These are phyloP conservation scores for Chlamydomonas sp. DNA, from an alignment of 139 green algal species.

Conservation along the genomic window DNA sequence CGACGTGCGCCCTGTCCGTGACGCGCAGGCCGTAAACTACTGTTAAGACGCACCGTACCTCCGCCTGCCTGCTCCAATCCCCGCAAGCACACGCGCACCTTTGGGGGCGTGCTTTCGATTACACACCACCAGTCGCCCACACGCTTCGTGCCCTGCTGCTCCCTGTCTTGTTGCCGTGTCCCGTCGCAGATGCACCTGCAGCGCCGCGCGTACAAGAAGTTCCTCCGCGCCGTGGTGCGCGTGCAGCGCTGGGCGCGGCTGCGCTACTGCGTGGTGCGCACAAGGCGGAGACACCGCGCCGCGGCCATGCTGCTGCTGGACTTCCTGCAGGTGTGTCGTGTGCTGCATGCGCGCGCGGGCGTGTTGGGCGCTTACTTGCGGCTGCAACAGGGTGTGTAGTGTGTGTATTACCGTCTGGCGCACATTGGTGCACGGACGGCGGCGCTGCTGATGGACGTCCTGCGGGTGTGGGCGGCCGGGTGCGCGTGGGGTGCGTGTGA, in stretches of 20 bases:
- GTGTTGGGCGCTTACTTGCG: no score
- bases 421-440: neutral
- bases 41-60: no score
- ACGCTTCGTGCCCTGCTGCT: neutral
- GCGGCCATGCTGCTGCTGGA: constrained; percentile 15
- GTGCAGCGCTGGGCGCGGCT: constrained; percentile 8
- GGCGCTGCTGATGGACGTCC: neutral
- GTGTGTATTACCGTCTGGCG: neutral
- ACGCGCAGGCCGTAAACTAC: no score
- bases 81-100: neutral
- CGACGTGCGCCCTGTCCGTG: no score
- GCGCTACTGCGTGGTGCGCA: constrained; percentile 32
- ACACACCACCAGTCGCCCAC: no score
- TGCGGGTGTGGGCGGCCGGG: no score
- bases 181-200: constrained; percentile 22
- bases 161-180: neutral
- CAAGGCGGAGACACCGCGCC: neutral
- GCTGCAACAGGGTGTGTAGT: neutral
- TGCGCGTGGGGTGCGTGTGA: no score
- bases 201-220: neutral
- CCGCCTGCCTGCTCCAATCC: neutral
- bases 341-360: neutral
- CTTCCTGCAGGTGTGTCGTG: neutral
- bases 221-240: neutral
- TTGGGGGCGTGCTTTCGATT: neutral